Base-by-base conservation (phyloP, 331 rosid genomes). In the Dryas integrifolia region DNA sequence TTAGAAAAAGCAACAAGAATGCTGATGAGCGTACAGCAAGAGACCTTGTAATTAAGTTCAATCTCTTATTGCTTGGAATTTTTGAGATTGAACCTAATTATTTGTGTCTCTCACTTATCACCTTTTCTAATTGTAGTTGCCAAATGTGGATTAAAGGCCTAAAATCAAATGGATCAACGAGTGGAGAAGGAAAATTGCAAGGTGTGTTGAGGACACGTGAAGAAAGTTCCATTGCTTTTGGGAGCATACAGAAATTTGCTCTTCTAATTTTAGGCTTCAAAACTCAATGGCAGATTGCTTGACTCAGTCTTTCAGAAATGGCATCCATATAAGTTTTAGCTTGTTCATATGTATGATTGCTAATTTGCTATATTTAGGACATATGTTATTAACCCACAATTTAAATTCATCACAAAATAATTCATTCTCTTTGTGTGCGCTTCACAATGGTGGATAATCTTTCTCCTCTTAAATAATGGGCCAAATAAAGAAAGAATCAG, bases 301-400 rank as follows among this genome's bases (percentile, higher is more conserved):
- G 91, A 89, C 84, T 72, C 65, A 5, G 70, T 81, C 80, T 49
- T 81, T 59, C 52, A 18, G 4, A 6, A 2, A 81, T 62, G 57
- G 21, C 13, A 14, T 9, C 63, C 47, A 39, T 30, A 52, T 14
- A 24, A 67, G 21, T 21, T 72, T 30, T 58, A 58, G 67, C 49
- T 46, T 15, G 58, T 58, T 50, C 21, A 45, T 46, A 38, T 15
- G 12, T 46, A 72, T 72, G 39, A 45, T 24, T 15, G 16, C 24
- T 21, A 21, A 21, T 21, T 21, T 21, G 24, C 67, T 35, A 58
- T 58, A 18, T 26, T 45, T 72, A 72, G 57, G 62, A 2, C 62
- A 9, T 30, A 30, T 30, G 35, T 30, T 30, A 30, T 30, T 30
- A 30, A 30, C 35, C 35, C 35, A 30, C 2, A 30, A 30, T 1